Conservation (phyloP, 1,139 yeast species). For the Taphrina flavorubra region DNA sequence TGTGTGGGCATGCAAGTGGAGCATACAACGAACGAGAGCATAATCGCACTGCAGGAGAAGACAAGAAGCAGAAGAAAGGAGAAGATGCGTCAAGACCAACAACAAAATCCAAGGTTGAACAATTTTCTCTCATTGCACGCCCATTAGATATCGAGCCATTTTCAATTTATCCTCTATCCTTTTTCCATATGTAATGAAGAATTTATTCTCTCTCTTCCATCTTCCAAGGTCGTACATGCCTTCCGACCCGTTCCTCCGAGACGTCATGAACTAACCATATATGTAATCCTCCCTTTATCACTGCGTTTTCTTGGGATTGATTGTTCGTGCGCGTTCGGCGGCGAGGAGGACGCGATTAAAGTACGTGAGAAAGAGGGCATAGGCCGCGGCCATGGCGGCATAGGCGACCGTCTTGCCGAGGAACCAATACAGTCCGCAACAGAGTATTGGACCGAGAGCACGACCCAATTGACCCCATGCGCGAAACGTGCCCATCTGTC, state of each 20-base stretch:
- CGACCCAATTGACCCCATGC: conserved; percentile 41
- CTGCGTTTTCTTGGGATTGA: conserved; percentile 13
- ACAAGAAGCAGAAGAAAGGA: too few relatives aligned
- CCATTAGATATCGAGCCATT: background rate
- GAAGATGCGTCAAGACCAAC: too few relatives aligned
- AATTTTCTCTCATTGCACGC: too few relatives aligned
- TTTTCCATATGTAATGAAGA: background rate
- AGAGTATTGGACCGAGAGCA: conserved; percentile 36
- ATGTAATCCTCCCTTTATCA: background rate
- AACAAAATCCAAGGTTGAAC: too few relatives aligned
- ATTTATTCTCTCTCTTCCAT: background rate
- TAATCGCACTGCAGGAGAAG: too few relatives aligned
- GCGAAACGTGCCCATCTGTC: conserved; percentile 37
- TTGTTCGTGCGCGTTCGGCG: background rate
- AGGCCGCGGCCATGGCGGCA: conserved; percentile 20
- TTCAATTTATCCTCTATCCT: too few relatives aligned
- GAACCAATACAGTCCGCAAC: conserved; percentile 41
- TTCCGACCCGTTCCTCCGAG: too few relatives aligned
- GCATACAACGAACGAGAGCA: too few relatives aligned
- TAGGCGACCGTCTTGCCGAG: conserved; percentile 38
- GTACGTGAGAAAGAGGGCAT: conserved; percentile 22
- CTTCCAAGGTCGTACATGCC: too few relatives aligned
- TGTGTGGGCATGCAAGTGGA: too few relatives aligned
- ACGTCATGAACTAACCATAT: too few relatives aligned
- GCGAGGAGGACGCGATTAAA: conserved; percentile 26